These are phyloP conservation scores for Nicotiana undulata DNA, from an alignment of 257 asterid genomes.

Conservation along the genomic window DNA sequence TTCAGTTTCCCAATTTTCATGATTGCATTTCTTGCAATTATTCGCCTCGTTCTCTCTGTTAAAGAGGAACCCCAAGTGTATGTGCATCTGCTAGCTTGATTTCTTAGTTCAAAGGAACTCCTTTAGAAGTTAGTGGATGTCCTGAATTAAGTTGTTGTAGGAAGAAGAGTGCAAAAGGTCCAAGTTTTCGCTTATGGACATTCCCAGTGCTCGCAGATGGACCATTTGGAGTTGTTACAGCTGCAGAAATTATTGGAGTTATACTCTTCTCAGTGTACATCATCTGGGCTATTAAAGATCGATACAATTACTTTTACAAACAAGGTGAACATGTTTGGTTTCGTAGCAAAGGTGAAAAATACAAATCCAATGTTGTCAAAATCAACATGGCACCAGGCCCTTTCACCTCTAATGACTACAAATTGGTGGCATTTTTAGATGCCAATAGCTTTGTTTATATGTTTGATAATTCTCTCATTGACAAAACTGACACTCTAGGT, in stretches of 20 bases:
- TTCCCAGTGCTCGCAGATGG: conserved; percentile 73
- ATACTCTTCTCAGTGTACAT: conserved; percentile 34
- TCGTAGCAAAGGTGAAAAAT: conserved; percentile 33
- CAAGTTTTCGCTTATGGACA: conserved; percentile 66
- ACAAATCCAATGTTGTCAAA: conserved; percentile 42
- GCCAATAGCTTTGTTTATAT: conserved; percentile 58
- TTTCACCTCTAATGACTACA: conserved; percentile 31
- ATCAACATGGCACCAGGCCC: conserved; percentile 56
- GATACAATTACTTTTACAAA: conserved; percentile 35
- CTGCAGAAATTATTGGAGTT: conserved; percentile 71
- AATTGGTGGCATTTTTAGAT: conserved; percentile 45
- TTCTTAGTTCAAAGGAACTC: background rate
- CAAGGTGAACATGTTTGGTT: conserved; percentile 48
- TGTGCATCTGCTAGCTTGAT: background rate
- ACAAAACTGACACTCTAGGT: conserved; percentile 59
- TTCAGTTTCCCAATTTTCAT: conserved; percentile 61
- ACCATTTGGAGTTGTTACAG: conserved; percentile 84
- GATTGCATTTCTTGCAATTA: conserved; percentile 52
- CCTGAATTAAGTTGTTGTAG: conserved; percentile 14
- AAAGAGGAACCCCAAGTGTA: conserved; percentile 40
- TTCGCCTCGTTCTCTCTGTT: conserved; percentile 34
- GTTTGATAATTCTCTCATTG: conserved; percentile 64
- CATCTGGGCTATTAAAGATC: conserved; percentile 53
- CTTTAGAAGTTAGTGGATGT: no score
- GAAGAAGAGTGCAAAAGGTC: conserved; percentile 22